These are phyloP conservation scores for Ormosia emarginata DNA, from an alignment of 306 rosid species.

Conservation along the genomic window DNA sequence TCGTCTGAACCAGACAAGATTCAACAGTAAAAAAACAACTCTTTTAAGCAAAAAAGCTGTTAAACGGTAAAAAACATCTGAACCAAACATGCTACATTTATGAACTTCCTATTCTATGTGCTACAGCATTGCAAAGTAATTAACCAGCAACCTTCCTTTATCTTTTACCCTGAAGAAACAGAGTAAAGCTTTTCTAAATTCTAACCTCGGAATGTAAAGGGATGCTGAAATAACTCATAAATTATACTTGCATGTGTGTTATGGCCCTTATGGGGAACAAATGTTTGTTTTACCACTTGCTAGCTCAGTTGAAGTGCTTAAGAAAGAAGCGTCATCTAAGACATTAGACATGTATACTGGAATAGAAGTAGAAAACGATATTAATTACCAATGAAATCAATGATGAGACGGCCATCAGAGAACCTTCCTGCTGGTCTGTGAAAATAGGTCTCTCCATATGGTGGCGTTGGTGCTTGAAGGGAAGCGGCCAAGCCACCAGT, in stretches of 20 bases:
- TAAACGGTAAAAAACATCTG: too few species aligned
- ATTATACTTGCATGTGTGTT: background rate
- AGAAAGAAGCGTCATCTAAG: background rate
- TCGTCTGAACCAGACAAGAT: too few species aligned
- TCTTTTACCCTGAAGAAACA: background rate
- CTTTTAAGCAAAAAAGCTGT: too few species aligned
- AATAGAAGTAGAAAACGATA: background rate
- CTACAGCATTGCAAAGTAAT: background rate
- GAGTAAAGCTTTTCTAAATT: background rate
- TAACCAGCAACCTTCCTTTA: background rate
- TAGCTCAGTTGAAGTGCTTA: background rate
- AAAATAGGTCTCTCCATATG: conserved; percentile 48
- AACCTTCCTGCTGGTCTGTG: conserved; percentile 28
- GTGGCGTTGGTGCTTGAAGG: background rate
- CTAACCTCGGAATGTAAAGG: background rate
- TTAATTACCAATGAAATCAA: conserved; percentile 38
- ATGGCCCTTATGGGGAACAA: too few species aligned
- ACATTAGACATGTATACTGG: background rate
- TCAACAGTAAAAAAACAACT: too few species aligned
- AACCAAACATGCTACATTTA: too few species aligned
- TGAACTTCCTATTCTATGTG: too few species aligned
- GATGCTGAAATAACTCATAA: background rate
- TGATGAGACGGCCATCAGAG: conserved; percentile 38
- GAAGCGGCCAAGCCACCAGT: conserved; percentile 43
- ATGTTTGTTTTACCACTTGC: background rate